Base-by-base conservation (phyloP, 2,329 filamentous ascomycete species). In the Ceratocystis eucalypticola region DNA sequence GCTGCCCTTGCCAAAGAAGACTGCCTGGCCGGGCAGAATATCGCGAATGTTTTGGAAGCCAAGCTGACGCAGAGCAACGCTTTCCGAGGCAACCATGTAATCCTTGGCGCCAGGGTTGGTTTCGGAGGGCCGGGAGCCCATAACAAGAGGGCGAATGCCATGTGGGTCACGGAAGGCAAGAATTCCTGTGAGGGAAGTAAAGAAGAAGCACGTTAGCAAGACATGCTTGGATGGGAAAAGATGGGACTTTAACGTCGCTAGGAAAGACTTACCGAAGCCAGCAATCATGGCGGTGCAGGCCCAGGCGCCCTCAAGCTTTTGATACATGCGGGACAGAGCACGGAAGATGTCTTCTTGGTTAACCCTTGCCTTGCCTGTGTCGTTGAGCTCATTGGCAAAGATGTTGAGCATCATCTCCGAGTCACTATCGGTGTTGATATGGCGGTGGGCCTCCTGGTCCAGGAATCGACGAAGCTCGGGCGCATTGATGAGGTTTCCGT, bases 1-100 rank as follows among this genome's bases (percentile, higher is more conserved):
- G 62, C 83, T 80, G 50, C 89, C 89, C 77, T 95, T 95, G 72
- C 87, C 80, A 69, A 95, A 86, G 72, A 95, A 91, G 69, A 95
- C 89, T 1, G 90, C 91, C 76, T 96, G 84, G 25, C 92, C 91
- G 0, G 91, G 91, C 65, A 87, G 77, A 69, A 96, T 88, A 72
- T 96, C 88, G 48, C 81, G 76, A 71, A 95, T 87, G 72, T 91
- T 80, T 44, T 76, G 79, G 77, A 94, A 96, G 17, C 90, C 90
- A 61, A 93, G 85, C 74, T 95, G 90, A 59, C 83, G 83, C 61
- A 96, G 78, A 7, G 91, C 91, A 62, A 96, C 86, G 7, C 88
- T 93, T 76, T 96, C 91, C 0, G 91, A 96, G 0, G 91, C 90
- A 79, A 96, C 84, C 82, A 96, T 91, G 78, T 95, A 96, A 75